Evolutionary conservation across 2,329 filamentous ascomycete species (phyloP), one percentile per base, ranked within the genome.

Genomic region (Clonostachys sp.): DNA sequence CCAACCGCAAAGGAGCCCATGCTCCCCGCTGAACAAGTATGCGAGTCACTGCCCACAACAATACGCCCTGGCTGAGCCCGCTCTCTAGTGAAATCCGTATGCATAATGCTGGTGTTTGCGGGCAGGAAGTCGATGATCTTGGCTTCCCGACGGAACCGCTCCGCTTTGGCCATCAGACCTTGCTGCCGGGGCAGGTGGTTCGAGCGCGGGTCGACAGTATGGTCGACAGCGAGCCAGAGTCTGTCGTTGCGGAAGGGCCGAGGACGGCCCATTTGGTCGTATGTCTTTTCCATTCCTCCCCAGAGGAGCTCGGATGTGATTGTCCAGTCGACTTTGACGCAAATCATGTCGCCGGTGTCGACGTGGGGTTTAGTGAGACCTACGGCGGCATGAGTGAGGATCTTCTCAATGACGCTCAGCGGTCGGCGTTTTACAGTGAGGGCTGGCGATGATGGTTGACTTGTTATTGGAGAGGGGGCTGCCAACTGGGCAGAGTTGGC

Each of bases 151-250:
- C 63, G 61, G 3, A 69, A 68, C 42, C 54, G 57, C 42, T 73
- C 68, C 4, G 58, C 57, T 6, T 59, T 52, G 2, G 64, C 58
- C 5, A 73, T 61, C n/a, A 74, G 57, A 12, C 50, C 55, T 48
- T 64, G 56, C 34, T 69, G 58, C 33, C 60, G 53, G 1, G 71
- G 67, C 1, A 55, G 49, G 13, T 66, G 49, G n/a, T 63, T 63
- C 8, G 67, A 55, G 1, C 70, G 61, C 3, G 73, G 73, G 45
- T 77, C 71, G 5, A 75, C 71, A 5, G 70, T 62, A 50, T 77
- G 73, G 52, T 77, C 74, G 3, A 68, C 68, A 0, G 72, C 73
- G 6, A 78, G 61, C 74, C 73, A 77, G 52, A 77, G 68, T 0
- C 73, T 59, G 50, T 76, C 72, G 45, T 75, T 77, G 9, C 74